A percentile compares a stretch with the other conserved stretches of the same genome.
These are phyloP conservation scores for Penicillium coprophilum DNA, from an alignment of 495 filamentous ascomycete species.

Conservation along the genomic window DNA sequence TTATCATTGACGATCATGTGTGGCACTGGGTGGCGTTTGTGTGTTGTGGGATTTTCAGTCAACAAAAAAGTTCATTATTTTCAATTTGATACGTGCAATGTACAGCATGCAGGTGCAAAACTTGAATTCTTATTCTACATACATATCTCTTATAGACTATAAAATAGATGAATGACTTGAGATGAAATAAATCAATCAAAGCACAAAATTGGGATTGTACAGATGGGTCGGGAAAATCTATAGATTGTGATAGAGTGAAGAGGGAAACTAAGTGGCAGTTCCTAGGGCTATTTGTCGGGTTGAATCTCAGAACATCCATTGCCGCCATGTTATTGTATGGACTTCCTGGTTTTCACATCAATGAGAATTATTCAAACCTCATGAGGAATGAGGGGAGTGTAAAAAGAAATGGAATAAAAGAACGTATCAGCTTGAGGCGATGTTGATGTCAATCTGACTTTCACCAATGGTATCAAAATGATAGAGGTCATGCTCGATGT, in stretches of 20 bases:
- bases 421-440: too few relatives aligned
- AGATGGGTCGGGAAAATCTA: not conserved
- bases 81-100: slow-evolving; percentile 19
- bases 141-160: not conserved
- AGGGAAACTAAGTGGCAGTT: not conserved
- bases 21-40: slow-evolving; percentile 30
- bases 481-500: too few relatives aligned
- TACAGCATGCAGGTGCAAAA: slow-evolving; percentile 5
- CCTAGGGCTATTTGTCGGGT: not conserved
- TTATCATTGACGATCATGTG: slow-evolving; percentile 34
- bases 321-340: too few relatives aligned
- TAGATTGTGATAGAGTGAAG: too few relatives aligned
- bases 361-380: too few relatives aligned
- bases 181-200: not conserved
- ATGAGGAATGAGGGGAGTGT: too few relatives aligned
- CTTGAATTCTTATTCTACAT: not conserved
- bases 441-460: too few relatives aligned
- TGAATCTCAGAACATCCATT: not conserved
- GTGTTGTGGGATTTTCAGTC: slow-evolving; percentile 14
- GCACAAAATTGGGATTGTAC: not conserved
- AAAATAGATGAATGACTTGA: not conserved
- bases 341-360: too few relatives aligned
- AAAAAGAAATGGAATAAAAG: too few relatives aligned
- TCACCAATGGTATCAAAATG: too few relatives aligned
- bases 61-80: slow-evolving; percentile 16